Conservation (phyloP, 2,329 filamentous ascomycete genomes). For the Colletotrichum paranaense region DNA sequence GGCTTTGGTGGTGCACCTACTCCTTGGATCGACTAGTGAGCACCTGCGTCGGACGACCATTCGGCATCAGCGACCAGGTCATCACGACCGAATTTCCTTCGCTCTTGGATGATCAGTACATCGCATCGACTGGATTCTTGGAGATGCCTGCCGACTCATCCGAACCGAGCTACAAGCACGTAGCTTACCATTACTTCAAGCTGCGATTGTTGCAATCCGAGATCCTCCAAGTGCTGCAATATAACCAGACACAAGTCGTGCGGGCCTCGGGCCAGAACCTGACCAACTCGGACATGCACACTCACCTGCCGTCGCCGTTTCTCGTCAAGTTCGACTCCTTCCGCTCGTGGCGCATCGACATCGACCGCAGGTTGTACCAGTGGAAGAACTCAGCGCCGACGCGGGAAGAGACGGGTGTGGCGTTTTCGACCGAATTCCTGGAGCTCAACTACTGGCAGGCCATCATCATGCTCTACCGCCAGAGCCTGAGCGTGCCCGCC, state of each 20-base stretch:
- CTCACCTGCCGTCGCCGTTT: conserved; percentile 85
- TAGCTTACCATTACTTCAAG: conserved; percentile 92
- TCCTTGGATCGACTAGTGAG: conserved; percentile 95
- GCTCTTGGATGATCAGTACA: conserved; percentile 86
- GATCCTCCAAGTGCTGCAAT: conserved; percentile 92
- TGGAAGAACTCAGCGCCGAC: conserved; percentile 89
- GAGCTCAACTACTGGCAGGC: conserved; percentile 99
- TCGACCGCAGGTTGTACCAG: conserved; percentile 83
- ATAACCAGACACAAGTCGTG: conserved; percentile 87
- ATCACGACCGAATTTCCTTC: conserved; percentile 97
- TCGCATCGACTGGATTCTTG: conserved; percentile 81
- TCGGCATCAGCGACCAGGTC: conserved; percentile 95
- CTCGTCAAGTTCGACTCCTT: conserved; percentile 86
- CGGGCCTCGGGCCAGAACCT: conserved; percentile 73
- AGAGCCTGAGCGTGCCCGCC: conserved; percentile 87
- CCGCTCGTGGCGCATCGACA: conserved; percentile 87
- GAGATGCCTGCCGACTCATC: conserved; percentile 64
- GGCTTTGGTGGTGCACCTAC: conserved; percentile 98
- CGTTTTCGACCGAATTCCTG: conserved; percentile 89
- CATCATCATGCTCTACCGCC: conserved; percentile 93
- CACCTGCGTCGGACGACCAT: conserved; percentile 91
- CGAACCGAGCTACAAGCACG: conserved; percentile 87
- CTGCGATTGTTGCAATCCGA: conserved; percentile 91
- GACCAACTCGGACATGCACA: conserved; percentile 80
- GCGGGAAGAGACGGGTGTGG: conserved; percentile 83